Evolutionary conservation across 169 alveolate genomes (phyloP).

Genomic region (Plasmodium falciparum): DNA sequence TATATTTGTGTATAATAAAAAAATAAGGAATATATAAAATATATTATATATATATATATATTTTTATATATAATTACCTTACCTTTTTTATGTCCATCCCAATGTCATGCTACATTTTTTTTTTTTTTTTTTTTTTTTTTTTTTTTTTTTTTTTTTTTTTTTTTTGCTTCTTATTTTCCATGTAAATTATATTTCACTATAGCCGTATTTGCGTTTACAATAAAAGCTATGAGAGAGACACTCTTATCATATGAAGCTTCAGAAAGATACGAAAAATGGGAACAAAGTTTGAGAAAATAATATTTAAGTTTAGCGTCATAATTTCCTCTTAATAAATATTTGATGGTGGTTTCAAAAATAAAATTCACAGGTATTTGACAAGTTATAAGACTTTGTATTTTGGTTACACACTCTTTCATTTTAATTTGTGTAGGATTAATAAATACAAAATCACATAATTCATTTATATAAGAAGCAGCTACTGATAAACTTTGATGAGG

Average conservation of each 20-base stretch:
- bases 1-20: too few species aligned
- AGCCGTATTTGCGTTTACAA: conserved; percentile 67
- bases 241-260: conserved; percentile 64
- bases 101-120: neutral
- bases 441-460: conserved; percentile 56
- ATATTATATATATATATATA: too few species aligned
- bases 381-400: conserved; percentile 57
- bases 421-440: conserved; percentile 54
- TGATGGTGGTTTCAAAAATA: conserved; percentile 49
- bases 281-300: conserved; percentile 26
- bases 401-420: conserved; percentile 66
- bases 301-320: conserved; percentile 27
- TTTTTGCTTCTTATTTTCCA: conserved; percentile 1
- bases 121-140: too few species aligned
- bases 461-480: conserved; percentile 53
- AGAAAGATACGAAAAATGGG: conserved; percentile 62
- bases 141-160: neutral
- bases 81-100: too few species aligned
- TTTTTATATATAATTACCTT: too few species aligned
- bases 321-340: conserved; percentile 42
- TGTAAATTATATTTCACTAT: conserved; percentile 38
- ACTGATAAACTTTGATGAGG: conserved; percentile 52
- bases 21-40: too few species aligned
- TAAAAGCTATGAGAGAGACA: conserved; percentile 68
- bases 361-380: conserved; percentile 72